phyloP scores from a whole-genome alignment of 2,329 filamentous ascomycete genomes.

The Nigrospora oryzae region DNA sequence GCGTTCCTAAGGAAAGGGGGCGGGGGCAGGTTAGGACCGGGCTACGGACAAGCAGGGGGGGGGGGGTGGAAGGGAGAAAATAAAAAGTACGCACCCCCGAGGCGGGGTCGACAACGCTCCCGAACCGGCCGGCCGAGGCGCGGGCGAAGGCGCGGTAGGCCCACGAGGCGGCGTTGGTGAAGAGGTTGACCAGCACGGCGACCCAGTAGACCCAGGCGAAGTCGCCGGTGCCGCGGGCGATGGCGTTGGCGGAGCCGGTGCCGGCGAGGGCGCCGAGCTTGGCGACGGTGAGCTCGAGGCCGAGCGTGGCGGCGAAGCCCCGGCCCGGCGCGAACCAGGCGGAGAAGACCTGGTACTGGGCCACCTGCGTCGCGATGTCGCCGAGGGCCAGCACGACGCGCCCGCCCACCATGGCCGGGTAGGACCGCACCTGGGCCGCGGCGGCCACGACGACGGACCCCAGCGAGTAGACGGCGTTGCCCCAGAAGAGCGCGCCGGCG shows the following conservation, averaged over 20 bases:
- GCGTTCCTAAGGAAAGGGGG: slow-evolving; percentile 19
- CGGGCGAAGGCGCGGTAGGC: slow-evolving; percentile 48
- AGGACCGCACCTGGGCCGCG: slow-evolving; percentile 45
- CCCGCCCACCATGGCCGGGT: slow-evolving; percentile 52
- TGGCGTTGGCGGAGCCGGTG: slow-evolving; percentile 51
- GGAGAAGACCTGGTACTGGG: slow-evolving; percentile 57
- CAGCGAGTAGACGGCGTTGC: slow-evolving; percentile 50
- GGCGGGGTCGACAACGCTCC: slow-evolving; percentile 39
- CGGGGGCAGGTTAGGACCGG: too few relatives aligned
- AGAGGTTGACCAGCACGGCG: slow-evolving; percentile 54
- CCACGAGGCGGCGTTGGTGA: slow-evolving; percentile 46
- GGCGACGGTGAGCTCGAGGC: slow-evolving; percentile 50
- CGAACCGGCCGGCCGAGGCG: slow-evolving; percentile 38
- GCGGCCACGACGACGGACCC: slow-evolving; percentile 52
- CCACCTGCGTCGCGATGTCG: slow-evolving; percentile 56
- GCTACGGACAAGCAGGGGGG: too few relatives aligned
- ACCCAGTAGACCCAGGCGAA: slow-evolving; percentile 57
- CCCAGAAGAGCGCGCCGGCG: slow-evolving; percentile 48
- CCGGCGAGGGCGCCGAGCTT: slow-evolving; percentile 55
- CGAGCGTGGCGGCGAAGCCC: slow-evolving; percentile 54
- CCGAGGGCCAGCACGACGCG: slow-evolving; percentile 46
- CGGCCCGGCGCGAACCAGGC: slow-evolving; percentile 55
- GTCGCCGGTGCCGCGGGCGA: slow-evolving; percentile 44
- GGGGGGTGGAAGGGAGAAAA: too few relatives aligned
- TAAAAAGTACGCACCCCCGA: slow-evolving; percentile 30